phyloP scores from a whole-genome alignment of 331 rosid species.

The Ulmus americana region DNA sequence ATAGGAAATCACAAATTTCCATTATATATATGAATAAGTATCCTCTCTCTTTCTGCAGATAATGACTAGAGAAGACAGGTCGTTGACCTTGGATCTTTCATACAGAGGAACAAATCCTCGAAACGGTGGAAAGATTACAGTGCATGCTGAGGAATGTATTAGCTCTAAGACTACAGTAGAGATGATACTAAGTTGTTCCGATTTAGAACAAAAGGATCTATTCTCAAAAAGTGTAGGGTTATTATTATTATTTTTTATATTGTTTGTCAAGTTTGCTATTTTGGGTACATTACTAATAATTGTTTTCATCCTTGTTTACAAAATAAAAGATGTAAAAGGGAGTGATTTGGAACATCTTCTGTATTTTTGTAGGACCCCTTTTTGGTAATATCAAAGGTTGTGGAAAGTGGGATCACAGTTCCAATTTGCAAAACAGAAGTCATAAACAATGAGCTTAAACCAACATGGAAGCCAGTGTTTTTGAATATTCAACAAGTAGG shows the following conservation, averaged over 20 bases:
- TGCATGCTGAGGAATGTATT: slow-evolving; percentile 77
- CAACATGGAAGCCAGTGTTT: slow-evolving; percentile 74
- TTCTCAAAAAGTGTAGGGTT: slow-evolving; percentile 86
- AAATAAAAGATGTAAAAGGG: neutral
- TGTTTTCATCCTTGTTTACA: neutral
- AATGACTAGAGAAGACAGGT: slow-evolving; percentile 55
- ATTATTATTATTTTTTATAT: slow-evolving; percentile 11
- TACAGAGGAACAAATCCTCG: slow-evolving; percentile 36
- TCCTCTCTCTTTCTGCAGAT: slow-evolving; percentile 58
- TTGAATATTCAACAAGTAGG: slow-evolving; percentile 88
- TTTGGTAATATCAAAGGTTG: slow-evolving; percentile 64
- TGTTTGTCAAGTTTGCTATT: slow-evolving; percentile 19
- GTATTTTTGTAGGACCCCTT: slow-evolving; percentile 71
- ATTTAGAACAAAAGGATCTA: slow-evolving; percentile 87
- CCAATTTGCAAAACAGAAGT: slow-evolving; percentile 95
- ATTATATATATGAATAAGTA: slow-evolving; percentile 11
- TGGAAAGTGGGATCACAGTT: slow-evolving; percentile 59
- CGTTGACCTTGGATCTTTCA: slow-evolving; percentile 61
- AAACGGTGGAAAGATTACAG: slow-evolving; percentile 55
- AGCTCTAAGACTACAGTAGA: slow-evolving; percentile 74
- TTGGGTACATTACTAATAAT: slow-evolving; percentile 4
- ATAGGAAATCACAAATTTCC: slow-evolving; percentile 7
- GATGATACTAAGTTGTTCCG: slow-evolving; percentile 68
- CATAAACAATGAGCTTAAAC: slow-evolving; percentile 72
- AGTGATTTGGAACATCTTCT: slow-evolving; percentile 14